A percentile compares a stretch with the other conserved stretches of the same genome.
phyloP scores from a whole-genome alignment of 2,329 filamentous ascomycete species.

The Pyrenochaeta sp. region DNA sequence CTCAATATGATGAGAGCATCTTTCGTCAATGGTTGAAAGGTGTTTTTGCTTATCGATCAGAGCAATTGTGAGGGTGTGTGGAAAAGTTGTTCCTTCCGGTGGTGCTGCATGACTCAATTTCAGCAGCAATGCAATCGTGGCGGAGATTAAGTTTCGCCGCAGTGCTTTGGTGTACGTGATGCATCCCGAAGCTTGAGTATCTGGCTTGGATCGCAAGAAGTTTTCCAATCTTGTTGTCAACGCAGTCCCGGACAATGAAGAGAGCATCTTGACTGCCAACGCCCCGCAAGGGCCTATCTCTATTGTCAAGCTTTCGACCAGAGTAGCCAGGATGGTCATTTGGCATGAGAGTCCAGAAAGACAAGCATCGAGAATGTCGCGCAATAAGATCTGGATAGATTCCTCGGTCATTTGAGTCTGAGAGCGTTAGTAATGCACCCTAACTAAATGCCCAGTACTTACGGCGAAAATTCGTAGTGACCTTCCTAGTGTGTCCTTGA shows the following conservation, averaged over 20 bases:
- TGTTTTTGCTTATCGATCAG: constrained; percentile 40
- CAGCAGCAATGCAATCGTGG: constrained; percentile 39
- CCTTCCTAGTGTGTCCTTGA: constrained; percentile 25
- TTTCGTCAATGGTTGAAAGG: constrained; percentile 7
- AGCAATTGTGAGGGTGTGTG: constrained; percentile 23
- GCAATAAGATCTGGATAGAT: constrained; percentile 21
- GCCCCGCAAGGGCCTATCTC: constrained; percentile 13
- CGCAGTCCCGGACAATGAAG: constrained; percentile 31
- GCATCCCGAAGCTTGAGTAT: constrained; percentile 14
- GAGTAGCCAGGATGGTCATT: constrained; percentile 12
- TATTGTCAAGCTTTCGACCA: constrained; percentile 27
- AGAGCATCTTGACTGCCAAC: constrained; percentile 31
- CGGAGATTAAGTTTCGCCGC: constrained; percentile 25
- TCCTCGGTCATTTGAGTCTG: constrained; percentile 30
- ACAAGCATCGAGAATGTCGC: constrained; percentile 21
- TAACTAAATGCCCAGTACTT: constrained; percentile 11
- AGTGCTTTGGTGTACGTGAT: constrained; percentile 14
- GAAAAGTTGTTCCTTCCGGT: constrained; percentile 21
- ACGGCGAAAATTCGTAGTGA: constrained; percentile 40
- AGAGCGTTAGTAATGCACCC: constrained; percentile 6
- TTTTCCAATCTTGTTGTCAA: constrained; percentile 29
- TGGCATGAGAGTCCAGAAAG: constrained; percentile 7
- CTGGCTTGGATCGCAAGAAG: constrained; percentile 20
- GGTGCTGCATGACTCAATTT: constrained; percentile 27
- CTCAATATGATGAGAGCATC: constrained; percentile 26